phyloP scores from a whole-genome alignment of 2,329 filamentous ascomycete species.

The Colletotrichum cuscutae region DNA sequence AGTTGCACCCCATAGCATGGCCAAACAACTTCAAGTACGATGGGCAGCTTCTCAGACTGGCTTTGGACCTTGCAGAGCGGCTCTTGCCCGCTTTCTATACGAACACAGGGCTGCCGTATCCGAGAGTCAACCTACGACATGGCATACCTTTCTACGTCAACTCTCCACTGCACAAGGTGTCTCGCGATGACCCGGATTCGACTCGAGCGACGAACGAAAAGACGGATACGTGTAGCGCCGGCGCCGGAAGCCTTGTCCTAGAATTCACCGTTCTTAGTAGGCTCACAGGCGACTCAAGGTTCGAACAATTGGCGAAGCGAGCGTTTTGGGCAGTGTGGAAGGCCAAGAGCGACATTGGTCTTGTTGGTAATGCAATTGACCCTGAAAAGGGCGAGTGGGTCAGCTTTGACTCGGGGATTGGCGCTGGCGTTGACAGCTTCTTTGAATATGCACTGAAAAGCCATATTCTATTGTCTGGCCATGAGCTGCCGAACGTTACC shows the following conservation, averaged over 20 bases:
- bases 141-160: conserved; percentile 94
- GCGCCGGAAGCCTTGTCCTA: conserved; percentile 92
- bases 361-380: conserved; percentile 93
- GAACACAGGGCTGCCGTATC: conserved; percentile 90
- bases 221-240: conserved; percentile 96
- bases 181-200: conserved; percentile 51
- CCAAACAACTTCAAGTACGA: conserved; percentile 80
- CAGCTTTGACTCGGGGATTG: conserved; percentile 89
- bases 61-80: conserved; percentile 84
- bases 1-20: conserved; percentile 73
- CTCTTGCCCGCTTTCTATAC: conserved; percentile 94
- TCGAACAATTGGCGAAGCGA: conserved; percentile 88
- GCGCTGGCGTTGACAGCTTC: conserved; percentile 96
- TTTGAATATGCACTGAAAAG: conserved; percentile 98
- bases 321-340: conserved; percentile 99
- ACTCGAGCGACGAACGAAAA: conserved; percentile 64
- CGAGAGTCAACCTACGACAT: conserved; percentile 88
- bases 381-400: conserved; percentile 93
- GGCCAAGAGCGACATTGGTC: conserved; percentile 82
- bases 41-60: conserved; percentile 89
- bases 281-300: conserved; percentile 86
- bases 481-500: conserved; percentile 65
- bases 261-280: conserved; percentile 93
- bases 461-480: conserved; percentile 87
- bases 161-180: conserved; percentile 77